phyloP scores from a whole-genome alignment of 257 asterid species.

The Eucommia ulmoides region DNA sequence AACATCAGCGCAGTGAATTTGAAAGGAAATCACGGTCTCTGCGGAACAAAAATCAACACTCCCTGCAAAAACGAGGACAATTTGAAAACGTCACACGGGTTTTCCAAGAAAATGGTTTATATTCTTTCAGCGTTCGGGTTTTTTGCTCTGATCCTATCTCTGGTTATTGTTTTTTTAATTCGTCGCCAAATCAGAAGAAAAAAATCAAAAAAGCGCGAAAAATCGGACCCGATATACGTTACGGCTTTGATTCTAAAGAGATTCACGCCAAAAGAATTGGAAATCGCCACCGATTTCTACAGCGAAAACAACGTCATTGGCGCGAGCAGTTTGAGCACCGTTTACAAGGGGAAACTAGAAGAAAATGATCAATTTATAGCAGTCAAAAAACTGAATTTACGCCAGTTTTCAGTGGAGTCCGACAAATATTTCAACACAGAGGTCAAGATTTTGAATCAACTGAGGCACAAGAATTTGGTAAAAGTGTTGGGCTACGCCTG shows the following conservation, averaged over 20 bases:
- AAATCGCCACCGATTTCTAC: slow-evolving; percentile 46
- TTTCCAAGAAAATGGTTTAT: slow-evolving; percentile 20
- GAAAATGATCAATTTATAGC: slow-evolving; percentile 45
- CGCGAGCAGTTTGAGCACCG: slow-evolving; percentile 60
- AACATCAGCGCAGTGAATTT: slow-evolving; percentile 17
- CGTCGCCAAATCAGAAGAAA: slow-evolving; percentile 15
- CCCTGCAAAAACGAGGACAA: slow-evolving; percentile 17
- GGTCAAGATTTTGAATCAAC: slow-evolving; percentile 39
- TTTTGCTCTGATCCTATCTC: slow-evolving; percentile 19
- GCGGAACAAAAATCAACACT: slow-evolving; percentile 31
- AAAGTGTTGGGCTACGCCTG: slow-evolving; percentile 72
- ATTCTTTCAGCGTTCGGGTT: slow-evolving; percentile 31
- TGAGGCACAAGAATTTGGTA: slow-evolving; percentile 68
- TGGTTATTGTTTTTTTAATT: slow-evolving; percentile 9
- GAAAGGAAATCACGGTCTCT: slow-evolving; percentile 50
- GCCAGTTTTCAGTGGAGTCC: slow-evolving; percentile 42
- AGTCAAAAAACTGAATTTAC: slow-evolving; percentile 49
- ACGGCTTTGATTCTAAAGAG: slow-evolving; percentile 34
- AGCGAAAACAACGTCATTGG: slow-evolving; percentile 51
- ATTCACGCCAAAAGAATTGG: slow-evolving; percentile 36
- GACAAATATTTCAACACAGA: slow-evolving; percentile 65
- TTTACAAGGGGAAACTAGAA: slow-evolving; percentile 45
- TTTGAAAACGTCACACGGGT: slow-evolving; percentile 3
- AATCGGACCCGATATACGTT: slow-evolving; percentile 13
- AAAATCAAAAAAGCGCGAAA: slow-evolving; percentile 5